phyloP scores from a whole-genome alignment of 1,284 basidiomycete genomes.

The Cutaneotrichosporon mucoides region DNA sequence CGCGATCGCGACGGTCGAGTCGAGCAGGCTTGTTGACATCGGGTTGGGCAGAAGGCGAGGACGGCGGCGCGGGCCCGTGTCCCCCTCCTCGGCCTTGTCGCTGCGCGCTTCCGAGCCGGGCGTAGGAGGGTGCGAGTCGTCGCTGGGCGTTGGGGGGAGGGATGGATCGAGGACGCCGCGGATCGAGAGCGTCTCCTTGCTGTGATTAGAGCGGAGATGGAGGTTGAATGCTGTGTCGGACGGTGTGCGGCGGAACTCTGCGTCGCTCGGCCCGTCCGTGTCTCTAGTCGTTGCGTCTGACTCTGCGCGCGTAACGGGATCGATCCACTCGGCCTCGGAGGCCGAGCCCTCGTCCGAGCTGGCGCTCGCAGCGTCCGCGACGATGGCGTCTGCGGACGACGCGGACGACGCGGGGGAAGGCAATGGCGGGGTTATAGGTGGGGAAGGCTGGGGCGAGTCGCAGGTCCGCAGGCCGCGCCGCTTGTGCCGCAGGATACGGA shows the following conservation, averaged over 20 bases:
- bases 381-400: not conserved
- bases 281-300: slow-evolving; percentile 1
- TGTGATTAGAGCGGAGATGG: slow-evolving; percentile 31
- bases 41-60: slow-evolving; percentile 39
- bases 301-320: slow-evolving; percentile 43
- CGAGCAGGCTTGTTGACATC: slow-evolving; percentile 39
- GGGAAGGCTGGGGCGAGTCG: not conserved
- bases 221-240: slow-evolving; percentile 28
- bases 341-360: slow-evolving; percentile 16
- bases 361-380: not conserved
- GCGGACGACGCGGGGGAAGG: not conserved
- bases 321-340: slow-evolving; percentile 34
- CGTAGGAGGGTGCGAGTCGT: not conserved
- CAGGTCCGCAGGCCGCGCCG: slow-evolving; percentile 4
- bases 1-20: slow-evolving; percentile 45
- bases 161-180: slow-evolving; percentile 7
- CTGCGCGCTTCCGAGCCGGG: slow-evolving; percentile 23
- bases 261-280: slow-evolving; percentile 16
- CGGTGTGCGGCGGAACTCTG: slow-evolving; percentile 22
- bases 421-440: not conserved
- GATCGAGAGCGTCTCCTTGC: slow-evolving; percentile 15
- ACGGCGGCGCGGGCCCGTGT: slow-evolving; percentile 7
- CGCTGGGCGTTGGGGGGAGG: not conserved
- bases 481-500: slow-evolving; percentile 13
- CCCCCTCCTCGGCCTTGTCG: not conserved